Evolutionary conservation across 495 filamentous ascomycete genomes (phyloP).

Genomic region (Penicillium macrosclerotiorum): DNA sequence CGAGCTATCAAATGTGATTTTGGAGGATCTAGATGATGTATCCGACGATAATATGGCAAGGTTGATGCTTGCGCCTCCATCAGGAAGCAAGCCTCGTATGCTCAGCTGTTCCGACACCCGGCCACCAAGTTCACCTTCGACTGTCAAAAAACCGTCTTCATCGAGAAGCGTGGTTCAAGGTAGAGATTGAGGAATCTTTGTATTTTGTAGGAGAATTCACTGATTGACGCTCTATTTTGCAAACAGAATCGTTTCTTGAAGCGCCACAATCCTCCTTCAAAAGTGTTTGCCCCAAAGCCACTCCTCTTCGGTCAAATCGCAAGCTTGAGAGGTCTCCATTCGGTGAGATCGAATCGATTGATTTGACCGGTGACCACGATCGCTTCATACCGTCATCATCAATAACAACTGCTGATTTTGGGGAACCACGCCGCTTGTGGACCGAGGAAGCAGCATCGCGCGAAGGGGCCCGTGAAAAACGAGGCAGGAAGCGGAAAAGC

Average conservation of each 20-base stretch:
- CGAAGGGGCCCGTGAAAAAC: slow-evolving; percentile 43
- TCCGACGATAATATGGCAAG: slow-evolving; percentile 52
- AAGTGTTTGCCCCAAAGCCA: slow-evolving; percentile 11
- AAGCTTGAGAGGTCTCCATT: slow-evolving; percentile 21
- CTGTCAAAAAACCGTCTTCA: slow-evolving; percentile 25
- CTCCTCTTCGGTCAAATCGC: slow-evolving; percentile 21
- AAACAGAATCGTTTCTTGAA: slow-evolving; percentile 12
- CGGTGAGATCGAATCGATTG: slow-evolving; percentile 59
- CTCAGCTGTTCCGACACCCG: slow-evolving; percentile 30
- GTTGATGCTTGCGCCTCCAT: slow-evolving; percentile 50
- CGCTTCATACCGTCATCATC: slow-evolving; percentile 36
- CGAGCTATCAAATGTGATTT: slow-evolving; percentile 18
- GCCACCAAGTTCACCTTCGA: slow-evolving; percentile 20
- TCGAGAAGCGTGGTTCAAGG: slow-evolving; percentile 22
- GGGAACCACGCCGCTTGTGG: slow-evolving; percentile 57
- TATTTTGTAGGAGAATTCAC: no score
- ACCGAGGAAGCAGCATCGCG: slow-evolving; percentile 53
- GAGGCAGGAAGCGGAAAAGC: slow-evolving; percentile 72
- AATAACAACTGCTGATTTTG: slow-evolving; percentile 48
- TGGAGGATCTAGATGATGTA: slow-evolving; percentile 27
- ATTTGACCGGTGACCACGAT: slow-evolving; percentile 63
- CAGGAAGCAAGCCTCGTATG: slow-evolving; percentile 51
- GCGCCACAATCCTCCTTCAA: slow-evolving; percentile 21
- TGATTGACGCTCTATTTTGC: no score
- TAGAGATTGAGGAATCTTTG: no score